phyloP scores from a whole-genome alignment of 2,329 filamentous ascomycete species.

The Fusarium protoensiforme region DNA sequence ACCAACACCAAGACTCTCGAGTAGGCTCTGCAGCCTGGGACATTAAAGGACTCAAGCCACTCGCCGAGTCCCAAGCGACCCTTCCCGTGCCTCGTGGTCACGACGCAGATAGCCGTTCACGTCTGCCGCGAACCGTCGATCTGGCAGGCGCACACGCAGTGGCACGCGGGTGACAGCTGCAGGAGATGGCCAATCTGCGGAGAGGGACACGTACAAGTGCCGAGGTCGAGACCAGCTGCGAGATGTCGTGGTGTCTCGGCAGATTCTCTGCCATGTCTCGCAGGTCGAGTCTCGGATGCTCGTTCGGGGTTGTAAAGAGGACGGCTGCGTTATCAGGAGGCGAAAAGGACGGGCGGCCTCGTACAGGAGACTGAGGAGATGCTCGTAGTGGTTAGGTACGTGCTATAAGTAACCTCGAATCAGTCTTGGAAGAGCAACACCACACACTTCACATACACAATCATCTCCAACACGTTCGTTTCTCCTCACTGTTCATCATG shows the following conservation, averaged over 20 bases:
- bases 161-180: conserved; percentile 8
- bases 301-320: not conserved
- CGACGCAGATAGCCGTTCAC: conserved; percentile 25
- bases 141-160: conserved; percentile 23
- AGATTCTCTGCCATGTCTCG: conserved; percentile 27
- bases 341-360: conserved; percentile 5
- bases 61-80: conserved; percentile 18
- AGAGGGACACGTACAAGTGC: conserved; percentile 10
- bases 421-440: not conserved
- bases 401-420: conserved; percentile 28
- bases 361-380: not conserved
- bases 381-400: conserved; percentile 1
- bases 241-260: conserved; percentile 29
- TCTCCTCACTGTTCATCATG: conserved; percentile 21
- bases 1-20: not conserved
- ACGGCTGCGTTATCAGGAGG: not conserved
- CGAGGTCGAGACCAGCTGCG: conserved; percentile 12
- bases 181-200: not conserved
- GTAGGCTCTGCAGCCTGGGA: conserved; percentile 5
- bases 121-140: conserved; percentile 20
- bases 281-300: not conserved
- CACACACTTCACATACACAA: not conserved
- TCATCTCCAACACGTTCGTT: conserved; percentile 29
- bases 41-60: conserved; percentile 27
- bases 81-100: conserved; percentile 14